Base-by-base conservation (phyloP, 768 basidiomycete species). In the Tubosaeta sp. region DNA sequence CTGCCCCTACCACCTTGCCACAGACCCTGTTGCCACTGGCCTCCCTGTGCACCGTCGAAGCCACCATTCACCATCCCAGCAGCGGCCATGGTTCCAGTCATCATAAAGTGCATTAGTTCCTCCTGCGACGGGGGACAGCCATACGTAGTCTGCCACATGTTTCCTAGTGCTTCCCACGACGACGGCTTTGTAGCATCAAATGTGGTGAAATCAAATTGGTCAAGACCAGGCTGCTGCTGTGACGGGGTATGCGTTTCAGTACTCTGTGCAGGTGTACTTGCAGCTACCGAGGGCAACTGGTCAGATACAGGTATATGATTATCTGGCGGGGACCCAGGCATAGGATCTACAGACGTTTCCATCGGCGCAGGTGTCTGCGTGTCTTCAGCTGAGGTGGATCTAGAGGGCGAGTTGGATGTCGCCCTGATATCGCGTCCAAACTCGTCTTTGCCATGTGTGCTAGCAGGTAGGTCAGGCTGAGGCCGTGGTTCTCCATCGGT, bases 361-460 rank as follows among this genome's bases (percentile, higher is more conserved):
- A 66, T 66, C 62, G 66, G 64, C 57, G 59, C 59, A 55, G 46
- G 64, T 53, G 59, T 40, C 49, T 54, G 59, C 38, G 64, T 55
- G 57, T 57, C 58, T 52, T 63, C 62, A 49, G 49, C 52, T 41
- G 63, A 64, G 45, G 40, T 46, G 4, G 68, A 59, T 49, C 68
- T 61, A 31, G 69, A 65, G 45, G 60, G 66, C 49, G 68, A 65
- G 43, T 53, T 48, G 34, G 86, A 82, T 36, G 71, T 68, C 31
- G 78, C 71, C 59, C 89, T 78, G 62, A 90, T 76, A 65, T 91
- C 88, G 60, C 90, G 83, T 58, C 90, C 89, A 69, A 92, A 92
- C 68, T 92, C 89, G 77, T 92, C 89, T 69, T 83, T 89, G 51
- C 72, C 82, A n/a, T 65, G 57, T 47, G 63, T 63, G 44, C 62